Conservation (phyloP, 768 basidiomycete genomes). For the Collybia nuda region DNA sequence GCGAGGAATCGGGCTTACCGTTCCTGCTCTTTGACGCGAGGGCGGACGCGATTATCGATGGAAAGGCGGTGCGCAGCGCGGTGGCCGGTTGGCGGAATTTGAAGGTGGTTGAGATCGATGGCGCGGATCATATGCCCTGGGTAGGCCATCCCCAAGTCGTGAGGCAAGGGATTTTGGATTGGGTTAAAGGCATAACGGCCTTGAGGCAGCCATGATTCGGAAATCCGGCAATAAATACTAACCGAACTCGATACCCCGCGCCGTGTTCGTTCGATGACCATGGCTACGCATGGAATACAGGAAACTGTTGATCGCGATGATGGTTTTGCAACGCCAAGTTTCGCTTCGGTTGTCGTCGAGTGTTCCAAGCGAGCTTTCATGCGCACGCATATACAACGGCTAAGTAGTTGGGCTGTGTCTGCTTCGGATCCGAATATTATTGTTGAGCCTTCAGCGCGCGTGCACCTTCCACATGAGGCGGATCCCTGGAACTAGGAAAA, state of each 20-base stretch:
- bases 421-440: too few relatives aligned
- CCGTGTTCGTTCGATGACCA: background rate
- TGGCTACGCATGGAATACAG: too few relatives aligned
- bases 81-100: constrained; percentile 23
- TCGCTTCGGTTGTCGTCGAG: too few relatives aligned
- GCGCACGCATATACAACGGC: too few relatives aligned
- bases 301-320: too few relatives aligned
- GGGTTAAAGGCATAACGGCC: constrained; percentile 16
- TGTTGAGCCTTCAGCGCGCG: too few relatives aligned
- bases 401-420: too few relatives aligned
- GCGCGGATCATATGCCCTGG: constrained; percentile 30
- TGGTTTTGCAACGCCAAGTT: too few relatives aligned
- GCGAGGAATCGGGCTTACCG: constrained; percentile 20
- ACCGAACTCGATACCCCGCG: background rate
- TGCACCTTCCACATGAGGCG: too few relatives aligned
- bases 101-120: constrained; percentile 19
- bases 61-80: constrained; percentile 18
- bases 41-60: constrained; percentile 22
- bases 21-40: constrained; percentile 23
- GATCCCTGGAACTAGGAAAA: too few relatives aligned
- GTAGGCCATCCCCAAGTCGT: constrained; percentile 20
- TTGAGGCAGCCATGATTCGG: constrained; percentile 5
- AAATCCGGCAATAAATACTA: too few relatives aligned
- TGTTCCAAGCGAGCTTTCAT: too few relatives aligned
- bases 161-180: constrained; percentile 19